phyloP scores from a whole-genome alignment of 2,329 filamentous ascomycete genomes.

The Aspergillus versicolor region DNA sequence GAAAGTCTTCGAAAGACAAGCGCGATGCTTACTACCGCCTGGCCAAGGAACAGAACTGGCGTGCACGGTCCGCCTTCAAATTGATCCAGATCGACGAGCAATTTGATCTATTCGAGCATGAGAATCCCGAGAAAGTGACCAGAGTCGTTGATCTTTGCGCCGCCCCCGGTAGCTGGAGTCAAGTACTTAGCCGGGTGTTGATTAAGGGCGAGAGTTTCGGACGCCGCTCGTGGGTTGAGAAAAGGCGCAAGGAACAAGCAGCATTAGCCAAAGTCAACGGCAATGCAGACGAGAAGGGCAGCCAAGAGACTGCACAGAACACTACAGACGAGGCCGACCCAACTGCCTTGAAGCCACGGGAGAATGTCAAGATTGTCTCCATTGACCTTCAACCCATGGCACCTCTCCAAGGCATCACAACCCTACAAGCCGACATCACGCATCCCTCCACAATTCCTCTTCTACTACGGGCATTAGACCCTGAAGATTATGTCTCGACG shows the following conservation, averaged over 20 bases:
- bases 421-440: slow-evolving; percentile 91
- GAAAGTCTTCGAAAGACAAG: slow-evolving; percentile 98
- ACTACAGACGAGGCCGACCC: slow-evolving; percentile 30
- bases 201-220: slow-evolving; percentile 94
- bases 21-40: slow-evolving; percentile 96
- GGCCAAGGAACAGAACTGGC: slow-evolving; percentile 98
- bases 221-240: slow-evolving; percentile 80
- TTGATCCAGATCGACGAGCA: slow-evolving; percentile 93
- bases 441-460: slow-evolving; percentile 93
- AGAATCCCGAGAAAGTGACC: slow-evolving; percentile 67
- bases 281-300: not conserved
- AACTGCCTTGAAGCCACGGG: slow-evolving; percentile 50
- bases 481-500: slow-evolving; percentile 56
- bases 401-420: slow-evolving; percentile 87
- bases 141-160: slow-evolving; percentile 95
- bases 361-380: slow-evolving; percentile 87
- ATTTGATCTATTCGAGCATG: slow-evolving; percentile 81
- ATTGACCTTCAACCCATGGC: slow-evolving; percentile 97
- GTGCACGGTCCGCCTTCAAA: slow-evolving; percentile 94
- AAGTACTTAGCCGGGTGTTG: slow-evolving; percentile 88
- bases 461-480: slow-evolving; percentile 79
- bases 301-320: slow-evolving; percentile 16
- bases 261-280: slow-evolving; percentile 24
- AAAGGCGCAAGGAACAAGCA: slow-evolving; percentile 61
- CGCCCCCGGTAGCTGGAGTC: slow-evolving; percentile 94